Conservation (phyloP, 192 early-diverging fungal species). For the Dissophora globulifera region DNA sequence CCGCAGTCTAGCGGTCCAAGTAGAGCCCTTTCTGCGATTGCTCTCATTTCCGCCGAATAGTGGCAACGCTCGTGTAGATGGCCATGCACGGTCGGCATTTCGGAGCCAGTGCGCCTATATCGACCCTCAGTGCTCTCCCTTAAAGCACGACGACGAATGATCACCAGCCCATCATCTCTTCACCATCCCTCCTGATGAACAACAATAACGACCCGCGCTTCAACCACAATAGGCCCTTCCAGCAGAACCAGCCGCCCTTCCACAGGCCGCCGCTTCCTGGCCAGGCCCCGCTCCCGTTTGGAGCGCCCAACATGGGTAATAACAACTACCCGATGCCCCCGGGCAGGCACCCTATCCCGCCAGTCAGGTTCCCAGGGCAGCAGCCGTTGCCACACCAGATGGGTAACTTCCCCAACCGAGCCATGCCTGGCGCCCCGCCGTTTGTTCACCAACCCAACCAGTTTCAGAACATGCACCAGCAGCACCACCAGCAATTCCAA, state of each 20-base stretch:
- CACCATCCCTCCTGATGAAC: conserved; percentile 4
- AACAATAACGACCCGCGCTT: conserved; percentile 23
- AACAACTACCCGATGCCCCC: background rate
- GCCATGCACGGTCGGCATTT: no score
- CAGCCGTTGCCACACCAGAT: background rate
- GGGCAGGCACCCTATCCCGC: conserved; percentile 12
- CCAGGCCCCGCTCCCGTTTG: conserved; percentile 21
- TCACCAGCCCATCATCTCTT: background rate
- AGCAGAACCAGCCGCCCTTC: conserved; percentile 10
- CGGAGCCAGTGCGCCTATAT: no score
- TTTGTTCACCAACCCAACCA: conserved; percentile 36
- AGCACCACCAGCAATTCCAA: conserved; percentile 18
- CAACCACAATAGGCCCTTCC: conserved; percentile 19
- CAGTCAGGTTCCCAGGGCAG: conserved; percentile 24
- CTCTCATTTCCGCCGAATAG: no score
- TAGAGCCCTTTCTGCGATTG: no score
- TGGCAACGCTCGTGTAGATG: no score
- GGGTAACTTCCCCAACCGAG: background rate
- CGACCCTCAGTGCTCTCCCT: no score
- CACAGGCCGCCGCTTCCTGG: conserved; percentile 18
- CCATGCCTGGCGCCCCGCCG: conserved; percentile 10
- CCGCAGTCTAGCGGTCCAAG: no score
- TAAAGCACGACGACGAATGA: background rate
- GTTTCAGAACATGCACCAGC: conserved; percentile 24
- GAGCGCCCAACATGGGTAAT: no score